Base-by-base conservation (phyloP, 257 asterid species). In the Paraleonurus japonicus region DNA sequence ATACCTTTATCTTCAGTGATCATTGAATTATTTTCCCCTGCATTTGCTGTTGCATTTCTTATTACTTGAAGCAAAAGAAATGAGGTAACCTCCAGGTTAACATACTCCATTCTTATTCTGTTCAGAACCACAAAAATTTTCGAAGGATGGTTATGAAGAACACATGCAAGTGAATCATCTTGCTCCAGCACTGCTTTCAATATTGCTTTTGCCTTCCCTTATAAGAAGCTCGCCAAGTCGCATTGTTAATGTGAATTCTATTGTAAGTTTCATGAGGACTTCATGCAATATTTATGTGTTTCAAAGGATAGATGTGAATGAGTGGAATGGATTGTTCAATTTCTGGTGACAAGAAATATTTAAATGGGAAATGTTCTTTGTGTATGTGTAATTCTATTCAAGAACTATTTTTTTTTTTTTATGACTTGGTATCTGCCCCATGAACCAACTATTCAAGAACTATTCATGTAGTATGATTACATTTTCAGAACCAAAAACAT, bases 101-200 rank as follows among this genome's bases (percentile, higher is more conserved):
- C 76, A 73, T 17, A 43, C 13, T 45, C 57, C 61, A 11, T 22
- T 57, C 33, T 69, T 69, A 3, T 75, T 72, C 74, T 69, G 23
- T 77, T 63, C 88, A 94, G 99, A 91, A 72, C 96, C 97, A 41
- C 99, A 94, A 79, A 91, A 76, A 62, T 78, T 93, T 75, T 85
- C 98, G 2, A 87, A 77, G 83, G 92, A 93, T 24, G 98, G 97
- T 23, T 81, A 86, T 84, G 97, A 94, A 77, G 92, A 86, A 55
- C 98, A 94, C 82, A 73, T 91, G 96, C 99, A 94, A 89, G 98
- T 89, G 81, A 94, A 94, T 78, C 98, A 91, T 87, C 92, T 91
- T n/a, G 98, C 96, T 81, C 98, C 98, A 6, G 91, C 99, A 48
- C 87, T 91, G 79, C 95, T 94, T 68, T 91, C 99, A 27, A 59